These are phyloP conservation scores for Elsinoe perseae DNA, from an alignment of 2,329 filamentous ascomycete species.

Conservation along the genomic window DNA sequence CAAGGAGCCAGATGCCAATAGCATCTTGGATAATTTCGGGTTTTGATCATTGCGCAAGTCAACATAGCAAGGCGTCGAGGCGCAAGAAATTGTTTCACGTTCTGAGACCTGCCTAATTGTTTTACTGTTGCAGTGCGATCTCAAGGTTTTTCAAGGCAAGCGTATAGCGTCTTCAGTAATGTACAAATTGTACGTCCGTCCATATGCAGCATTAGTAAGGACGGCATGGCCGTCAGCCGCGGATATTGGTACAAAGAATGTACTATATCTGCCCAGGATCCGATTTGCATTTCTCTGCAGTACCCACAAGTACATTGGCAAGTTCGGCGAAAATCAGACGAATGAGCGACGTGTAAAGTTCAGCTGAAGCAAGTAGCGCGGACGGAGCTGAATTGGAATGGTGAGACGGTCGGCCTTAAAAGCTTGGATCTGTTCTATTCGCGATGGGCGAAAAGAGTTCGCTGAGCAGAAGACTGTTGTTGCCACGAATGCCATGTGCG, in stretches of 20 bases:
- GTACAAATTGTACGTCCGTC: not conserved
- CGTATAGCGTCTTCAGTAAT: not conserved
- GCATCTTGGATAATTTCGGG: slow-evolving; percentile 85
- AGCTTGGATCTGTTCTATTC: not conserved
- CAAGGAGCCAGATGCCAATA: slow-evolving; percentile 84
- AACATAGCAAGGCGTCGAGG: slow-evolving; percentile 4
- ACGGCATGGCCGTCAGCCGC: not conserved
- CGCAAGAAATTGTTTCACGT: not conserved
- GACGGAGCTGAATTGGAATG: not conserved
- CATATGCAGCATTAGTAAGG: not conserved
- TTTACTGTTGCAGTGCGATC: too few species aligned
- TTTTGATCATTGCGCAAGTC: slow-evolving; percentile 49
- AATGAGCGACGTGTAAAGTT: not conserved
- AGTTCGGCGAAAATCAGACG: slow-evolving; percentile 5
- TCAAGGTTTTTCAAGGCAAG: too few species aligned
- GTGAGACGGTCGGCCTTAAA: slow-evolving; percentile 1
- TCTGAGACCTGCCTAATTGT: too few species aligned
- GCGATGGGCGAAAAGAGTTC: not conserved
- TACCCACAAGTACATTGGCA: not conserved
- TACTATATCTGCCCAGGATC: not conserved
- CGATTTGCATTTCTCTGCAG: not conserved
- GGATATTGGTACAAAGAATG: not conserved
- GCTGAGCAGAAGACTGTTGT: not conserved
- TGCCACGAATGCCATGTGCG: not conserved
- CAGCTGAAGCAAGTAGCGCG: not conserved